Evolutionary conservation across 1,139 yeast species (phyloP), one percentile per base, ranked within the genome.

Genomic region (Entelexis paramagnoliae): DNA sequence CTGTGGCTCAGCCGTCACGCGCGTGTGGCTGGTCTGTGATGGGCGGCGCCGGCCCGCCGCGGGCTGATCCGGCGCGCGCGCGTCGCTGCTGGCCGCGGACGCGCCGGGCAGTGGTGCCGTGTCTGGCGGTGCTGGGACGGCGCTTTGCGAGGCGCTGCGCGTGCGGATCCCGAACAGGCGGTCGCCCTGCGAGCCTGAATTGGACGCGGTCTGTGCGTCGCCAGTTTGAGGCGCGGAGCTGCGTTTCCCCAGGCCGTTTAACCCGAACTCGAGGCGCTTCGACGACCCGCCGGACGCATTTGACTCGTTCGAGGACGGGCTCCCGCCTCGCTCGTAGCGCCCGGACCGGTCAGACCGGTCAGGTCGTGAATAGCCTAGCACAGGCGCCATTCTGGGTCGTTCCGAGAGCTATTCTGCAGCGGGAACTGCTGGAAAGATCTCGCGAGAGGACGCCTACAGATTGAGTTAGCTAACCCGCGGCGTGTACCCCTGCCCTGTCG

Each of bases 301-400:
- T 19, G 53, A 50, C 13, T 30, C 42, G 19, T 46, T n/a, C 16
- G 53, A 46, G 30, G 30, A 26, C 10, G 53, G 53, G 24, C 45
- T 34, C 22, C n/a, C 28, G 20, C 44, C 45, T 5, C 53, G 32
- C 29, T 46, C 42, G 43, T 16, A 19, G 7, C 36, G 26, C 3
- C 30, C 30, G 7, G 43, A 17, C 30, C 52, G 52, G 30, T 50
- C 52, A 4, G 24, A 10, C 22, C 52, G 42, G 42, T 50, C 53
- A 2, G 48, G 33, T 14, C 53, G 51, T 9, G 48, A 40, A 36
- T 50, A 50, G 33, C 50, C 50, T 16, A 50, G 49, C n/a, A 50
- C 53, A 2, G 53, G 53, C 34, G 43, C 46, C 53, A 50, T 50
- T 42, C 28, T 29, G 13, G 3, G 13, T 13, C 29, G 42, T 4